Evolutionary conservation across 176 grass and related monocot genomes (phyloP), one percentile per base, ranked within the genome.

Genomic region (Zizania latifolia): DNA sequence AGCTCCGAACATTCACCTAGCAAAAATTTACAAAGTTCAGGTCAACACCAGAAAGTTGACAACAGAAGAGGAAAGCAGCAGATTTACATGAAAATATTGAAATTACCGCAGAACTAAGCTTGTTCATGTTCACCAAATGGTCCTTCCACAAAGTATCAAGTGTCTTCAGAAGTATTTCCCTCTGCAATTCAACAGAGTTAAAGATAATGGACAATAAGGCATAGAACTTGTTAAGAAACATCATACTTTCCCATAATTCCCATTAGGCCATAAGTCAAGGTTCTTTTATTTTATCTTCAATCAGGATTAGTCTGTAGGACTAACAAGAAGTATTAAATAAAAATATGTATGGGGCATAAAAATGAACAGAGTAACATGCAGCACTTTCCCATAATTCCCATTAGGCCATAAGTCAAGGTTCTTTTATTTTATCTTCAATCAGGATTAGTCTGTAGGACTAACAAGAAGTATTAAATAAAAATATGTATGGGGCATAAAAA

Each of bases 41-140:
- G 53, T 81, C 22, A 63, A 30, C 6, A 32, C 35, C 6, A 58
- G 0, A 77, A 17, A n/a, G 5, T 21, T n/a, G 14, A 21, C 23
- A 21, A 64, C 5, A 44, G 1, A 65, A 50, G 1, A 10, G 15
- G 15, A 73, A 40, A 51, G 22, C n/a, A 46, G 61, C 8, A 57
- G 13, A 79, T 82, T 19, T 35, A 6, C 66, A 82, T 19, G 6
- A 28, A 33, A 77, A 74, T 24, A 39, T 3, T 62, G 11, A 72
- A 56, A 22, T 86, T 94, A 94, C 91, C 37, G 94, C 89, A 48
- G 89, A 98, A 87, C 94, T 98, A 81, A 98, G 91, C 72, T 90
- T 90, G 82, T 98, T 98, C 91, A 98, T 98, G 72, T 98, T 98
- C 75, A 98, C 84, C 82, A 98, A 82, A 90, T 98, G 94, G 76